Base-by-base conservation (phyloP, 345 rosid genomes). In the Arabis hirsuta region DNA sequence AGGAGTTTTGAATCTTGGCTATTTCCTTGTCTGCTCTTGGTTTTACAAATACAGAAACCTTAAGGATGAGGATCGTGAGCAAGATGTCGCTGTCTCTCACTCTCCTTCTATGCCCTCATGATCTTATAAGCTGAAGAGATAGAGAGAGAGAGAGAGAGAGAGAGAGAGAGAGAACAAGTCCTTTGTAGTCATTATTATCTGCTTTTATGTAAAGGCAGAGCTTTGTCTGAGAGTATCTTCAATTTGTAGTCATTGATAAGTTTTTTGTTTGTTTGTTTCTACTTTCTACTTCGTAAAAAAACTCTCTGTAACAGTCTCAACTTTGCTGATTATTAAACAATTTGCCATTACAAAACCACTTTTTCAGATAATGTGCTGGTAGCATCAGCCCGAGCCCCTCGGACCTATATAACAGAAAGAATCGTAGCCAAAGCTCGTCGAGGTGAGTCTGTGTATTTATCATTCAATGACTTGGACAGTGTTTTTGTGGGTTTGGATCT, bases 1-100 rank as follows among this genome's bases (percentile, higher is more conserved):
- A 22, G 82, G 81, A 36, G 52, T 63, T 50, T 36, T 82, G 31
- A 87, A 87, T 80, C 81, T 84, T 19, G 81, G 76, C 0, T 89
- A 85, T 65, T 85, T 68, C 53, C 58, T 87, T 5, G 9, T 74
- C 0, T 80, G 91, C 31, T 82, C 83, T 20, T 67, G 53, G 73
- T 2, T 67, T 16, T 88, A 79, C 66, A 67, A 31, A 62, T 78
- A 82, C 45, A 72, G 59, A 55, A 79, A 66, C 38, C 39, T 39
- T 4, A 24, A 59, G 7, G 61, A 65, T 11, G 57, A 69, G 16
- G 69, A 46, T 32, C 53, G 8, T 8, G 43, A 52, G 5, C n/a
- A 56, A 32, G 54, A 62, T 12, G 59, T 8, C 31, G 14, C 0
- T 4, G 7, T 31, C 11, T 62, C 76, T 41, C 38, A 24, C 12